Conservation (phyloP, 805 yeast species). For the Scheffersomyces lignosus region DNA sequence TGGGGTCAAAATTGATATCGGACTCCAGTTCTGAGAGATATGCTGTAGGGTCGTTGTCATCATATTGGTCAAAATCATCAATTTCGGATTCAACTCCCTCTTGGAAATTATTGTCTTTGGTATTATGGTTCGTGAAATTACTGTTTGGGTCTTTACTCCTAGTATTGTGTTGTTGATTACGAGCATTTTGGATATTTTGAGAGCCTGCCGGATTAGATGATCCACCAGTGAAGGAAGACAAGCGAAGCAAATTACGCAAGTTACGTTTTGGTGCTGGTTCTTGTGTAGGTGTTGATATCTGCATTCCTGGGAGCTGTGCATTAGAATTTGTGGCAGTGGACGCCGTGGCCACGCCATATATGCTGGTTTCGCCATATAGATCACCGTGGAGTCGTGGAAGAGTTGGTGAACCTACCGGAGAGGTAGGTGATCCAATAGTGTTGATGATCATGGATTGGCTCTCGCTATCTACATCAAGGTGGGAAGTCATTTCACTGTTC, state of each 20-base stretch:
- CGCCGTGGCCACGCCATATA: neutral
- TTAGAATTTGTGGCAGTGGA: neutral
- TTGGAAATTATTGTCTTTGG: neutral
- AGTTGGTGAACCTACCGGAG: too few species aligned
- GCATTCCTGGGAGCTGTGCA: neutral
- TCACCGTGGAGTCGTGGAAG: too few species aligned
- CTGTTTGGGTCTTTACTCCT: neutral
- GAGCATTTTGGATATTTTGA: neutral
- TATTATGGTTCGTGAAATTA: too few species aligned
- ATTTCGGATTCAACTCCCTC: conserved; percentile 1
- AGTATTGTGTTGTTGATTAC: too few species aligned
- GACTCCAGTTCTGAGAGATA: conserved; percentile 25
- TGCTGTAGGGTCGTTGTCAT: conserved; percentile 12
- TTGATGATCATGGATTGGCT: neutral
- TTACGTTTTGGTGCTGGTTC: neutral
- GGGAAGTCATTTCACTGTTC: conserved; percentile 39
- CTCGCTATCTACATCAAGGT: conserved; percentile 1
- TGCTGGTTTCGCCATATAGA: neutral
- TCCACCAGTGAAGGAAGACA: neutral
- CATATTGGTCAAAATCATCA: conserved; percentile 5
- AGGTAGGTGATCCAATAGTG: neutral
- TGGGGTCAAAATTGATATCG: conserved; percentile 27
- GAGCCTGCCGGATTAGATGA: neutral
- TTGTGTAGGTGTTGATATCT: neutral
- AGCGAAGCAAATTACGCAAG: conserved; percentile 5